A percentile compares a stretch with the other conserved stretches of the same genome.
These are phyloP conservation scores for Triticum urartu DNA, from an alignment of 176 grass and related monocot species.

Conservation along the genomic window DNA sequence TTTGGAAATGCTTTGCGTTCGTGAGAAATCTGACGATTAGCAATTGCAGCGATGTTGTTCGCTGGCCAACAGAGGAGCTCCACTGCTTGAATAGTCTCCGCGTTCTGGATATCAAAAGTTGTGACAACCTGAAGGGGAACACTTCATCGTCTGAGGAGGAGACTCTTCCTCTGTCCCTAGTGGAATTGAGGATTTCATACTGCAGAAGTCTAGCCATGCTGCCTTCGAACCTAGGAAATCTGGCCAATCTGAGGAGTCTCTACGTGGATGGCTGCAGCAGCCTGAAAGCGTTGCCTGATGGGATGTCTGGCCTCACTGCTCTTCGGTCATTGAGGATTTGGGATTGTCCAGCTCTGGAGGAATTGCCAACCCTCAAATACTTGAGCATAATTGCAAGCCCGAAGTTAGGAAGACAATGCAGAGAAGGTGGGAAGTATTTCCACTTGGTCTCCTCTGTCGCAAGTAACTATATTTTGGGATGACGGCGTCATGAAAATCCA, in stretches of 20 bases:
- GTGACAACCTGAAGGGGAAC: not conserved
- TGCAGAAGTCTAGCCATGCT: too few species aligned
- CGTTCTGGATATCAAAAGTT: fast-evolving
- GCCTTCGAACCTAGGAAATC: too few species aligned
- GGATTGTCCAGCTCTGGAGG: too few species aligned
- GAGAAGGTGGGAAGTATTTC: constrained; percentile 22
- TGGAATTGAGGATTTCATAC: fast-evolving
- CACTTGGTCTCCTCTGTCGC: not conserved
- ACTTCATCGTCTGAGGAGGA: not conserved
- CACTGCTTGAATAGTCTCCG: not conserved
- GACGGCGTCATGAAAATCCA: too few species aligned
- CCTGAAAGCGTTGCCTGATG: too few species aligned
- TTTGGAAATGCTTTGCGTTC: not conserved
- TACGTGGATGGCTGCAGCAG: too few species aligned
- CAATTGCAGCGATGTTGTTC: not conserved
- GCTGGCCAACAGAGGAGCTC: not conserved
- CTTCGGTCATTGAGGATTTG: too few species aligned
- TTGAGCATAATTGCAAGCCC: too few species aligned
- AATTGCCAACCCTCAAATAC: not conserved
- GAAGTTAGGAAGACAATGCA: too few species aligned
- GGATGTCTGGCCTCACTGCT: too few species aligned
- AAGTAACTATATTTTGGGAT: too few species aligned
- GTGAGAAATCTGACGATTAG: fast-evolving
- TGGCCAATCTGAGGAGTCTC: too few species aligned
- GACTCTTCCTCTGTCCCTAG: not conserved